phyloP scores from a whole-genome alignment of 2,329 filamentous ascomycete species.

The Arthrobotrys conoides region DNA sequence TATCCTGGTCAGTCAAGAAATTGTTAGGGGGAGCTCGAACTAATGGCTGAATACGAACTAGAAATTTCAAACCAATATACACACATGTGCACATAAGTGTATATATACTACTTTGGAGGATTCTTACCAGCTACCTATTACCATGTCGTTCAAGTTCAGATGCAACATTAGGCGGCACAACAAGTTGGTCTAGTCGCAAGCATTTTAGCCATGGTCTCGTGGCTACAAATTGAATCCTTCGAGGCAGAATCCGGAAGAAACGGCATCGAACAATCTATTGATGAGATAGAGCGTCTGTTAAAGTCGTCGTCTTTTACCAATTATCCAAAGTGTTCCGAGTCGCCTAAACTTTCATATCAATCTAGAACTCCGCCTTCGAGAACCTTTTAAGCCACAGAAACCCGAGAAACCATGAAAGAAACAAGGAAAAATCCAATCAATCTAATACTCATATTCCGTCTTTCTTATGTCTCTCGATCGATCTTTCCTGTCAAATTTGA shows the following conservation, averaged over 20 bases:
- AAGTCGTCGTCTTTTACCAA: constrained; percentile 8
- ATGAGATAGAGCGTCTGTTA: neutral
- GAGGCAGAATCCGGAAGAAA: constrained; percentile 1
- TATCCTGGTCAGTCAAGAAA: neutral
- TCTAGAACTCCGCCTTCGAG: constrained; percentile 1
- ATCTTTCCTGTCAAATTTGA: constrained; percentile 22
- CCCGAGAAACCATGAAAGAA: neutral
- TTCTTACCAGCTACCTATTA: neutral
- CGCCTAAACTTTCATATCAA: constrained; percentile 9
- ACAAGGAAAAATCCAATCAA: constrained; percentile 7
- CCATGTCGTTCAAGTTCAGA: constrained; percentile 4
- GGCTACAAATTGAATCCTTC: constrained; percentile 7
- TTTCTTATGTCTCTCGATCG: constrained; percentile 17
- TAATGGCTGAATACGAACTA: neutral
- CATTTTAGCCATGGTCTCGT: neutral
- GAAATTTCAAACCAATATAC: neutral
- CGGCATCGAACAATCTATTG: constrained; percentile 1
- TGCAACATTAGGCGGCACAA: neutral
- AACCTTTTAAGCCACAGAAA: neutral
- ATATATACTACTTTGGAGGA: neutral
- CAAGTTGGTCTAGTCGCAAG: neutral
- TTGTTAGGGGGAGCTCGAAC: neutral
- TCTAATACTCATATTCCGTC: constrained; percentile 12
- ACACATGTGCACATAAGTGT: too few relatives aligned
- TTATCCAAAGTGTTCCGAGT: constrained; percentile 8